A percentile compares a stretch with the other conserved stretches of the same genome.
phyloP scores from a whole-genome alignment of 352 stramenopile species.

The Pythium rishiriense region DNA sequence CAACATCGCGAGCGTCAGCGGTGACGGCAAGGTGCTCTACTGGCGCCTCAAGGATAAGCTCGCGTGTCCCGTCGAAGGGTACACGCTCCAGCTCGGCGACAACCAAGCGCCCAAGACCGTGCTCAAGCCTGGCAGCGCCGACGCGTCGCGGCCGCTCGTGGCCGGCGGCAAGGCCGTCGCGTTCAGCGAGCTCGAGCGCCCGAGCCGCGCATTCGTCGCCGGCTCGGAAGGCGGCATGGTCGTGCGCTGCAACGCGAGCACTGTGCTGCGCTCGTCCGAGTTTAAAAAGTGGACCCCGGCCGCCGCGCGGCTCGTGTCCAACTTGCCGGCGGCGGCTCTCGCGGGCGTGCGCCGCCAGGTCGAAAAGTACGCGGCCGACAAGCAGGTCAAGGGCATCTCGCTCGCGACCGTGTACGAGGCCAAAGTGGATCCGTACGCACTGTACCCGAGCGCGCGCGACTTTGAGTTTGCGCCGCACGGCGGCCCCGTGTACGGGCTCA shows the following conservation, averaged over 20 bases:
- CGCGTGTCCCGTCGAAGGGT: slow-evolving; percentile 80
- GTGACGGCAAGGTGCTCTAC: slow-evolving; percentile 86
- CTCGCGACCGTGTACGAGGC: slow-evolving; percentile 75
- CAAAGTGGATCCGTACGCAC: slow-evolving; percentile 50
- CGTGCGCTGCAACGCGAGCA: slow-evolving; percentile 63
- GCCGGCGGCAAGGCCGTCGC: slow-evolving; percentile 66
- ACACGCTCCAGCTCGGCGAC: slow-evolving; percentile 58
- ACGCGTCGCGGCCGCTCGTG: slow-evolving; percentile 23
- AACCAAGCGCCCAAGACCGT: slow-evolving; percentile 18
- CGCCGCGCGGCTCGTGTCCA: slow-evolving; percentile 58
- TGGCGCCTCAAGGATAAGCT: slow-evolving; percentile 89
- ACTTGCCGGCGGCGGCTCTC: slow-evolving; percentile 44
- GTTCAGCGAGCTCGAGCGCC: slow-evolving; percentile 67
- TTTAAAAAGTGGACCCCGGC: slow-evolving; percentile 83
- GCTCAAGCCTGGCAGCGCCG: not conserved
- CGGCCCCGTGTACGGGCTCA: slow-evolving; percentile 75
- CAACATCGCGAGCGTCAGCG: slow-evolving; percentile 79
- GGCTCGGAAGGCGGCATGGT: slow-evolving; percentile 75
- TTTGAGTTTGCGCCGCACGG: slow-evolving; percentile 75
- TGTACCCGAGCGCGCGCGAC: slow-evolving; percentile 73
- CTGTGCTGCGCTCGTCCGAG: slow-evolving; percentile 47
- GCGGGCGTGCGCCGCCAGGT: slow-evolving; percentile 63
- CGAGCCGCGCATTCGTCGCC: slow-evolving; percentile 72
- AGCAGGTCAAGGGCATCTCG: slow-evolving; percentile 68
- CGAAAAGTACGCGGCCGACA: slow-evolving; percentile 58